Evolutionary conservation across 495 filamentous ascomycete genomes (phyloP), one percentile per base, ranked within the genome.

Genomic region (Lineolata rhizophorae): DNA sequence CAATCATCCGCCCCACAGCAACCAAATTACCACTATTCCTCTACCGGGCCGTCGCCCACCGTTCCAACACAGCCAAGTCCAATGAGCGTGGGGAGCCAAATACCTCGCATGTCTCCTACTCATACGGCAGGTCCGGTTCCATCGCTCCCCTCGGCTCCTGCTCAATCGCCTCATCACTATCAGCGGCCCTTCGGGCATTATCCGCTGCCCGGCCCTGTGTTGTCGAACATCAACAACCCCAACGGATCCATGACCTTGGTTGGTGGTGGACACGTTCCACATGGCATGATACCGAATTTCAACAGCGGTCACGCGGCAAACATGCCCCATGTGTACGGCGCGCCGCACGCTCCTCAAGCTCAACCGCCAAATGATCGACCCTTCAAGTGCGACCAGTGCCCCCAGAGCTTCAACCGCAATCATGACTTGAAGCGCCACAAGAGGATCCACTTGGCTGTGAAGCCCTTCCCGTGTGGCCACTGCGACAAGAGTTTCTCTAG

Each of bases 401-500:
- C 77, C 0, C 79, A 90, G 45, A 78, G 77, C 32, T 97, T 97
- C 62, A 97, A 92, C 49, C 64, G 87, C 4, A 97, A 97, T 35
- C 90, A 97, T 46, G 90, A 97, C 46, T 56, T 97, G 33, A 97
- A 97, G 51, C 67, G 87, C 27, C 87, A 97, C 44, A 91, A 91
- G 51, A 59, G 83, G 35, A 97, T 97, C 35, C 87, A 97, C 52
- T 55, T 95, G 29, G 77, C 82, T 0, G 77, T 95, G 29, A 97
- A 97, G 60, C 87, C 87, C 0, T 95, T 82, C 50, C 84, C 87
- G 0, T 97, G 87, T 46, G 64, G 52, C 8, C 72, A 79, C 43
- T 97, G 87, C 46, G 83, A 93, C 20, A 97, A 95, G 67, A 87
- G 80, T 51, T 97, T 97, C 43, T 92, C 81, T 13, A 59, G 87